Evolutionary conservation across 352 stramenopile genomes (phyloP).

Genomic region (Bremia lactucae): DNA sequence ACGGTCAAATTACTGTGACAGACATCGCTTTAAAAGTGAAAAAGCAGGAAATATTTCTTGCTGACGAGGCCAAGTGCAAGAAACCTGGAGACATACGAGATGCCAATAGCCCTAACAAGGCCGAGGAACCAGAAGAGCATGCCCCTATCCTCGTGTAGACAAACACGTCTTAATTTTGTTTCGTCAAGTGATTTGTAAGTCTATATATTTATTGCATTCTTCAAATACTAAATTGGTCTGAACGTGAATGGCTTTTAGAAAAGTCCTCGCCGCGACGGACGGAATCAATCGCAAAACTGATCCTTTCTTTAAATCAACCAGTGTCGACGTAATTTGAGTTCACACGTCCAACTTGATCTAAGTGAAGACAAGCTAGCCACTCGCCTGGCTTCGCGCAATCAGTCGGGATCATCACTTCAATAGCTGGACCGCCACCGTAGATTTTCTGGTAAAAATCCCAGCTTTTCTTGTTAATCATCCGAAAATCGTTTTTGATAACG

Average conservation of each 20-base stretch:
- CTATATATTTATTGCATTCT: too few relatives aligned
- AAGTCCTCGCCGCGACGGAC: too few relatives aligned
- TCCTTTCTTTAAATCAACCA: too few relatives aligned
- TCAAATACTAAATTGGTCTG: too few relatives aligned
- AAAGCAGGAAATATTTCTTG: conserved; percentile 6
- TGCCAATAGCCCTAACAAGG: conserved; percentile 5
- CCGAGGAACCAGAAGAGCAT: conserved; percentile 5
- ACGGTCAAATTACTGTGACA: background rate
- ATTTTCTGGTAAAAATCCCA: conserved; percentile 65
- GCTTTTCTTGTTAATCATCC: conserved; percentile 71
- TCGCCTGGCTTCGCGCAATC: conserved; percentile 38
- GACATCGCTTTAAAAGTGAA: conserved; percentile 5
- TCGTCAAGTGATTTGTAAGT: conserved; percentile 22
- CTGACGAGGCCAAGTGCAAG: conserved; percentile 3
- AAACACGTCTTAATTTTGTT: conserved; percentile 9
- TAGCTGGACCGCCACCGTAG: conserved; percentile 59
- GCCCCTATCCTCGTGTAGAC: conserved; percentile 11
- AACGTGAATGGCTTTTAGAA: too few relatives aligned
- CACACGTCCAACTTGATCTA: conserved; percentile 45
- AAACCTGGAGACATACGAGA: conserved; percentile 8
- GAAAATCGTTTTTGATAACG: conserved; percentile 62
- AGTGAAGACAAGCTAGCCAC: conserved; percentile 40
- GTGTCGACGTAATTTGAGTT: conserved; percentile 56
- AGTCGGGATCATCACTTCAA: conserved; percentile 50
- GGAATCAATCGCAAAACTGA: too few relatives aligned